Conservation (phyloP, 257 asterid genomes). For the Solanum virginianum region DNA sequence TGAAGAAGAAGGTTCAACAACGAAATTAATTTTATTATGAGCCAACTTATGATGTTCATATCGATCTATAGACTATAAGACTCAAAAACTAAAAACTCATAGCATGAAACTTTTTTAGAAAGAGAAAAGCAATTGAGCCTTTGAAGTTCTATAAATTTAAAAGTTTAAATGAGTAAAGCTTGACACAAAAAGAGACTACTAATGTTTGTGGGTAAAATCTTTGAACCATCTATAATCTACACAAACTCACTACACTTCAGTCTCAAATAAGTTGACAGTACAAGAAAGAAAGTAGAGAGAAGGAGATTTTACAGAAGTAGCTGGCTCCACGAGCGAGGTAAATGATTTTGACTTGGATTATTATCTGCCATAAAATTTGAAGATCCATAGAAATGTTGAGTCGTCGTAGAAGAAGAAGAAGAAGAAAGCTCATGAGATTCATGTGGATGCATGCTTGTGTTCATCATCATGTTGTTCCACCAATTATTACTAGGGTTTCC, state of each 20-base stretch:
- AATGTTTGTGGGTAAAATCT: not conserved
- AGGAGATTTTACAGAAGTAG: constrained; percentile 13
- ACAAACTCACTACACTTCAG: not conserved
- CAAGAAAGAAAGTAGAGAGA: not conserved
- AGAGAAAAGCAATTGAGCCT: not conserved
- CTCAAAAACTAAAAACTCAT: not conserved
- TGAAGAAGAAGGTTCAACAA: not conserved
- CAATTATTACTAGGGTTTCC: constrained; percentile 80
- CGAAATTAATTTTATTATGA: not conserved
- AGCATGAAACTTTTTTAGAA: not conserved
- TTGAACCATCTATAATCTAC: not conserved
- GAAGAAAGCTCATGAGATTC: constrained; percentile 7
- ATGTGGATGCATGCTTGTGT: constrained; percentile 17
- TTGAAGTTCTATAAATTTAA: not conserved
- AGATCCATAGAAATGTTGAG: constrained; percentile 16
- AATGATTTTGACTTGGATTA: constrained; percentile 7
- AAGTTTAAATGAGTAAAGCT: not conserved
- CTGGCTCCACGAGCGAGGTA: constrained; percentile 4
- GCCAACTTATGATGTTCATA: not conserved
- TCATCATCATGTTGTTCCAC: constrained; percentile 48
- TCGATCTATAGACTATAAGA: not conserved
- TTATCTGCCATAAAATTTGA: constrained; percentile 13
- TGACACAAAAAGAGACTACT: not conserved
- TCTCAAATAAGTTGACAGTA: not conserved
- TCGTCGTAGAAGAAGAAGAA: constrained; percentile 3